Conservation (phyloP, 148 eudicot genomes). For the Heliosperma pusillum region DNA sequence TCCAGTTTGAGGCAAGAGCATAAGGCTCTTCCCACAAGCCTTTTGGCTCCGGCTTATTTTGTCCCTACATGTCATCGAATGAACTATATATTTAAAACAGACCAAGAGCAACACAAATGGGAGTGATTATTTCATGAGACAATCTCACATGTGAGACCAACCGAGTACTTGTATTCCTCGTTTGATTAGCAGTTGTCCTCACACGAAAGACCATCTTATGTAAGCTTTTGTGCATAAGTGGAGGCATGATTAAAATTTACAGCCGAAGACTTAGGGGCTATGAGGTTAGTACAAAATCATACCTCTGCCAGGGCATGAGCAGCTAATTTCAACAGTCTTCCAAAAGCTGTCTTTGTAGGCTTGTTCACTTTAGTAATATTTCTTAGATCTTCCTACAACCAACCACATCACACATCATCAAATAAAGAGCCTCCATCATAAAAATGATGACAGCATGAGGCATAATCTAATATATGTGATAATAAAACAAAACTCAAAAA, state of each 20-base stretch:
- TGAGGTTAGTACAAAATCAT: constrained; percentile 12
- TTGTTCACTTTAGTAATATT: constrained; percentile 60
- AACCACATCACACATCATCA: constrained; percentile 19
- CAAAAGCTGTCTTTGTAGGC: constrained; percentile 83
- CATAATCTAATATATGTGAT: background rate
- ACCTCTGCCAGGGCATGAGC: constrained; percentile 98
- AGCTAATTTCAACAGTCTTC: constrained; percentile 83
- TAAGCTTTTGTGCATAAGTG: background rate
- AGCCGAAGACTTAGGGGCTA: constrained; percentile 6
- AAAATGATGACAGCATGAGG: background rate
- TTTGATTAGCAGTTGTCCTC: background rate
- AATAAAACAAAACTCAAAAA: background rate
- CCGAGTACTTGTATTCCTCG: background rate
- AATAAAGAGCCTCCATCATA: background rate
- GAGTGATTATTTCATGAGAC: background rate
- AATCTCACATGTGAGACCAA: background rate
- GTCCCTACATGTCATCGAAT: constrained; percentile 41
- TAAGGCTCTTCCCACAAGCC: constrained; percentile 91
- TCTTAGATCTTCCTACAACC: constrained; percentile 65
- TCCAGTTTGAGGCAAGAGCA: constrained; percentile 78
- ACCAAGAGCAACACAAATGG: background rate
- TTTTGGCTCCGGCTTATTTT: constrained; percentile 78
- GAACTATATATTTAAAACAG: background rate
- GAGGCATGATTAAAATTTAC: background rate
- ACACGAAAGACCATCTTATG: background rate